phyloP scores from a whole-genome alignment of 257 asterid species.

The Rhazya stricta region DNA sequence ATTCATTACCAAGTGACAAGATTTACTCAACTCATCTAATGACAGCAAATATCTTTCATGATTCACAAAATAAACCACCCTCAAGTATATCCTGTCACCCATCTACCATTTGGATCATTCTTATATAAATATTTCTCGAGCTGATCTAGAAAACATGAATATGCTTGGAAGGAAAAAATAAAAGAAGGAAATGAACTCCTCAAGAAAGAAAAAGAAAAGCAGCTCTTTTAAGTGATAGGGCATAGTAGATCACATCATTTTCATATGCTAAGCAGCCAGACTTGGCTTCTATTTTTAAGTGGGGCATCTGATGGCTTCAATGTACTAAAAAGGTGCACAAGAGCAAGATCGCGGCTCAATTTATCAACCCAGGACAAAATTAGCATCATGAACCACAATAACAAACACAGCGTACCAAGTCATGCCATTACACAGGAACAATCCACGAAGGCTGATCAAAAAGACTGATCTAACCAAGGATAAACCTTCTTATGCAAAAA shows the following conservation, averaged over 20 bases:
- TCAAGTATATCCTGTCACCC: too few species aligned
- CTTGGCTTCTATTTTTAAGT: not conserved
- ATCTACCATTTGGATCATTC: not conserved
- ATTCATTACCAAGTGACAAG: not conserved
- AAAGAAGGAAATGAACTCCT: not conserved
- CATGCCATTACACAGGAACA: not conserved
- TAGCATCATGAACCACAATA: not conserved
- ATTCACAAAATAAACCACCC: not conserved
- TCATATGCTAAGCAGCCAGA: not conserved
- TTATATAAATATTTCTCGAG: not conserved
- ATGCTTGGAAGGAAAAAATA: not conserved
- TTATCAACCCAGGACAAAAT: not conserved
- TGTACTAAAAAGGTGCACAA: not conserved
- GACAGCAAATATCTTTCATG: not conserved
- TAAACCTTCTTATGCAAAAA: not conserved
- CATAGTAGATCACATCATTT: not conserved
- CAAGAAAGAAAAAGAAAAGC: not conserved
- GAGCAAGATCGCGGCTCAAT: not conserved
- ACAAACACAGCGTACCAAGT: not conserved
- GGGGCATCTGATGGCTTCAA: not conserved
- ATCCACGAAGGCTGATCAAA: constrained; percentile 1
- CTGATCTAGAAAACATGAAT: not conserved
- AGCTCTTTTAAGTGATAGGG: not conserved
- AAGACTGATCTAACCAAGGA: not conserved
- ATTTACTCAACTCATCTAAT: not conserved